phyloP scores from a whole-genome alignment of 768 basidiomycete genomes.

The Lactarius indigo region DNA sequence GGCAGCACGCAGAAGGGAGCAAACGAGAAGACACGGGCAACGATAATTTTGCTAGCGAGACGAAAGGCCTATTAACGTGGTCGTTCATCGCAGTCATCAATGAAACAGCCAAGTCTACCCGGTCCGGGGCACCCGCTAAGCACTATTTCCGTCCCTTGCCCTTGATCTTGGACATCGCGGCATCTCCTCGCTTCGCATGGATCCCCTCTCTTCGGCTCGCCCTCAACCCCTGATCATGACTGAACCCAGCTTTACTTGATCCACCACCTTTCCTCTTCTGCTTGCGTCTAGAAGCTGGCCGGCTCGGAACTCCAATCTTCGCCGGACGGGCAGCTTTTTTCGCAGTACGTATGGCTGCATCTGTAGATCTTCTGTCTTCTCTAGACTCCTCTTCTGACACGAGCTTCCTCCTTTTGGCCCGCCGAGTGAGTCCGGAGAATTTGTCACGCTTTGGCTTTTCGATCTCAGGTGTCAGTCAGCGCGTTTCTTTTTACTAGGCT shows the following conservation, averaged over 20 bases:
- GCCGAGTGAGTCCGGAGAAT: conserved; percentile 80
- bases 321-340: conserved; percentile 73
- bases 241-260: conserved; percentile 46
- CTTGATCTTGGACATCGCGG: conserved; percentile 35
- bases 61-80: conserved; percentile 44
- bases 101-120: not conserved
- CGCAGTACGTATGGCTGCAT: conserved; percentile 79
- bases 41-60: conserved; percentile 52
- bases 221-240: conserved; percentile 53
- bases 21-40: conserved; percentile 58
- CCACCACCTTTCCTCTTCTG: conserved; percentile 13
- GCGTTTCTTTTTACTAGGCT: not conserved
- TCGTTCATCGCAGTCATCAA: conserved; percentile 33
- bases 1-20: conserved; percentile 67
- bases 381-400: conserved; percentile 77
- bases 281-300: conserved; percentile 30
- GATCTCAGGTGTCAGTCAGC: conserved; percentile 1
- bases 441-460: conserved; percentile 71
- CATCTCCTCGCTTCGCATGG: conserved; percentile 59
- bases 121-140: conserved; percentile 13
- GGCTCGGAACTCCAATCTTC: conserved; percentile 65
- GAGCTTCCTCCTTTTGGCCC: conserved; percentile 83
- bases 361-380: conserved; percentile 50
- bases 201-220: conserved; percentile 51
- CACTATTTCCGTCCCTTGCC: conserved; percentile 43